phyloP scores from a whole-genome alignment of 495 filamentous ascomycete species.

The Lophiostoma macrostomum region DNA sequence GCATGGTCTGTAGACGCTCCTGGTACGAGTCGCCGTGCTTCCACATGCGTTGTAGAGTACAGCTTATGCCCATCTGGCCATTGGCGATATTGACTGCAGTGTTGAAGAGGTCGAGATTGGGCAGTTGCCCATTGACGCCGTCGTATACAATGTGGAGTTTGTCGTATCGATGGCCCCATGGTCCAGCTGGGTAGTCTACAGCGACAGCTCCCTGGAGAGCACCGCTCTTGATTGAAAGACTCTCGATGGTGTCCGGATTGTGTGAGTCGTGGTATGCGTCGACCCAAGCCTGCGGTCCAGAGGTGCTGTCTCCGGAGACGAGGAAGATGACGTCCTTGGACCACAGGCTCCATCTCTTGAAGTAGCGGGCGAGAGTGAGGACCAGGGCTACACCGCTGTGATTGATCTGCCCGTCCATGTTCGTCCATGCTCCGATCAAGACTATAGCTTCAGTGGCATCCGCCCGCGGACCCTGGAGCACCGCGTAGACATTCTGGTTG shows the following conservation, averaged over 20 bases:
- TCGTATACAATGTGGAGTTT: slow-evolving; percentile 90
- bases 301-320: slow-evolving; percentile 80
- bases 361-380: slow-evolving; percentile 85
- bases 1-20: slow-evolving; percentile 81
- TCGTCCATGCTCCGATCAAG: slow-evolving; percentile 83
- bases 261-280: slow-evolving; percentile 95
- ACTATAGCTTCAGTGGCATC: slow-evolving; percentile 99
- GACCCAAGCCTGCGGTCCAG: slow-evolving; percentile 94
- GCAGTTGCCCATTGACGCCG: slow-evolving; percentile 91
- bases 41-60: slow-evolving; percentile 82
- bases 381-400: slow-evolving; percentile 80
- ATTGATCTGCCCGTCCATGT: slow-evolving; percentile 76
- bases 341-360: slow-evolving; percentile 97
- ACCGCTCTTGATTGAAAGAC: slow-evolving; percentile 87
- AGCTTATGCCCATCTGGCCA: slow-evolving; percentile 87
- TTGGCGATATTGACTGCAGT: slow-evolving; percentile 83
- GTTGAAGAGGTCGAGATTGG: slow-evolving; percentile 94
- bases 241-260: slow-evolving; percentile 58
- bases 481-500: slow-evolving; percentile 91
- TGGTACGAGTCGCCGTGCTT: slow-evolving; percentile 77
- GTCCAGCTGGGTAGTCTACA: slow-evolving; percentile 73
- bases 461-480: slow-evolving; percentile 90
- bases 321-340: slow-evolving; percentile 97
- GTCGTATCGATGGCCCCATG: slow-evolving; percentile 73
- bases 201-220: slow-evolving; percentile 89